Percentiles rank a stretch among this genome's conserved stretches.
Conservation (phyloP, 2,329 filamentous ascomycete genomes). For the Exophiala lecanii-corni region DNA sequence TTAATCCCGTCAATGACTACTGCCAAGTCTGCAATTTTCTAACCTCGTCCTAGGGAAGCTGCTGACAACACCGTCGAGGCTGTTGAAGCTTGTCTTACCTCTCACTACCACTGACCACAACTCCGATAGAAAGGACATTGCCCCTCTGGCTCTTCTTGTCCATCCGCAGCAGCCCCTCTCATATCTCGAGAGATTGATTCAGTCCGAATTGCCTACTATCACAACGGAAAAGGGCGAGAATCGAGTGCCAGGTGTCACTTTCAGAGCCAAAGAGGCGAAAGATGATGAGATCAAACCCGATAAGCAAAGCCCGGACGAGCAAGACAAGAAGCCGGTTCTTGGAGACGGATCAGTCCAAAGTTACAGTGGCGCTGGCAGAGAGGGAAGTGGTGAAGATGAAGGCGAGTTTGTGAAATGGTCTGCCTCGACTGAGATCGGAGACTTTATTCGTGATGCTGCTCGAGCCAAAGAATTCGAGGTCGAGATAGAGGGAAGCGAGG, state of each 20-base stretch:
- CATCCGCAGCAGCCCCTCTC: constrained; percentile 89
- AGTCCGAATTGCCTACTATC: constrained; percentile 74
- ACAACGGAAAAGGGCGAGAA: constrained; percentile 58
- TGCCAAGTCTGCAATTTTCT: not conserved
- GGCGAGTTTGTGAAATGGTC: constrained; percentile 79
- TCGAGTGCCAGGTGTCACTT: constrained; percentile 68
- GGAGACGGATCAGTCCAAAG: constrained; percentile 61
- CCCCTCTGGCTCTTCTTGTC: constrained; percentile 77
- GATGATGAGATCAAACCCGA: constrained; percentile 50
- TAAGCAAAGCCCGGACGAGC: constrained; percentile 34
- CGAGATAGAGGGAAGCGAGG: constrained; percentile 66
- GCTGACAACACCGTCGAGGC: constrained; percentile 71
- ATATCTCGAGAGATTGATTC: constrained; percentile 82
- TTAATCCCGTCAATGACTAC: constrained; percentile 28
- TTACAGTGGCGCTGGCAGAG: constrained; percentile 66
- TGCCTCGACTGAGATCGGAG: constrained; percentile 81
- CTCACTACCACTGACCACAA: constrained; percentile 60
- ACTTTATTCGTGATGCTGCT: constrained; percentile 88
- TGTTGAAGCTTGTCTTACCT: constrained; percentile 76
- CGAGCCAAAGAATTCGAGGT: constrained; percentile 79
- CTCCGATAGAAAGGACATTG: constrained; percentile 63
- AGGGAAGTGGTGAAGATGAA: constrained; percentile 45
- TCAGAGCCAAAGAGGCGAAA: constrained; percentile 72
- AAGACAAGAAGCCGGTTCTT: constrained; percentile 47
- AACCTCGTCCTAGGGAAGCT: constrained; percentile 57